These are phyloP conservation scores for Monilinia polystroma DNA, from an alignment of 2,329 filamentous ascomycete genomes.

Conservation along the genomic window DNA sequence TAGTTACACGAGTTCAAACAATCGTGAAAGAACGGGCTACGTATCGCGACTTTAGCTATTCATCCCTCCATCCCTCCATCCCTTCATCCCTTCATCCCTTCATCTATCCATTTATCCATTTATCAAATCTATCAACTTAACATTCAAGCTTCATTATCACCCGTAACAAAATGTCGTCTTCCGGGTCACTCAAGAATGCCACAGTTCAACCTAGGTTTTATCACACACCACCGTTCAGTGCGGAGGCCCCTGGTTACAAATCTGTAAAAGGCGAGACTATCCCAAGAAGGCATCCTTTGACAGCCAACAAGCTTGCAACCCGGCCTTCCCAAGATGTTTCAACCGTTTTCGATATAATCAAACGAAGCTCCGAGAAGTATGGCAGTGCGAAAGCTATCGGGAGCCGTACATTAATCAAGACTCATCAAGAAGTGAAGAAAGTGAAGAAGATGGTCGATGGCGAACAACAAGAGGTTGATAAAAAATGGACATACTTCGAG, in stretches of 20 bases:
- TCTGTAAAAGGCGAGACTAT: constrained; percentile 68
- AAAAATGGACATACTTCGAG: constrained; percentile 85
- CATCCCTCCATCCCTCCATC: too few species aligned
- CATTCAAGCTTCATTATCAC: constrained; percentile 2
- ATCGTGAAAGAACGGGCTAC: background rate
- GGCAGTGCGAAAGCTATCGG: constrained; percentile 64
- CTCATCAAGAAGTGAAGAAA: constrained; percentile 79
- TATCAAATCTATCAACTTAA: background rate
- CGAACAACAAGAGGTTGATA: constrained; percentile 73
- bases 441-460: constrained; percentile 83
- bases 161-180: background rate
- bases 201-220: constrained; percentile 36
- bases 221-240: constrained; percentile 56
- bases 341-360: constrained; percentile 59
- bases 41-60: background rate
- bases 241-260: constrained; percentile 58
- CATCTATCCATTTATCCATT: background rate
- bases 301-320: constrained; percentile 56
- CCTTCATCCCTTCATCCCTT: too few species aligned
- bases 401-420: constrained; percentile 68
- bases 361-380: constrained; percentile 61
- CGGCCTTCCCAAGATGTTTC: constrained; percentile 50
- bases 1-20: background rate
- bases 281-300: constrained; percentile 58
- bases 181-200: constrained; percentile 36